Conservation (phyloP, 139 green algal genomes). For the Chlamydomonas sp. region DNA sequence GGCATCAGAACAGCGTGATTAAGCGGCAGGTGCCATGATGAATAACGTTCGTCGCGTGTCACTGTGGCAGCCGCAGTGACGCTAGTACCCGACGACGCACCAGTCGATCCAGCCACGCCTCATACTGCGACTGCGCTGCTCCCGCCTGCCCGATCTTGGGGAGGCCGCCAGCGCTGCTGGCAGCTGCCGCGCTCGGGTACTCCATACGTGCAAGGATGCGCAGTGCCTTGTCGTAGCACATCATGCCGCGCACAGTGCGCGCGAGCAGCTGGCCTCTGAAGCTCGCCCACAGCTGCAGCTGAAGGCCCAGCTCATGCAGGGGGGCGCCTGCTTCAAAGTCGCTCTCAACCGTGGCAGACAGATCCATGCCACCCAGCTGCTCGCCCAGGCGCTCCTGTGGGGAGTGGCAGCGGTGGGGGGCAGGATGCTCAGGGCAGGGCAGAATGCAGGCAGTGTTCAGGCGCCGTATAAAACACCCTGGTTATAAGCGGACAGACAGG, state of each 20-base stretch:
- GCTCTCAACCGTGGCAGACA: constrained; percentile 25
- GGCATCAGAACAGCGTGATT: too few relatives aligned
- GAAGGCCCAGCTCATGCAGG: constrained; percentile 20
- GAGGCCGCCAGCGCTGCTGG: background rate
- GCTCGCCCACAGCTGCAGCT: constrained; percentile 63
- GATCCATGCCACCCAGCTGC: constrained; percentile 14
- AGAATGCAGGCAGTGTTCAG: too few relatives aligned
- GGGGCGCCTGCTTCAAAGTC: constrained; percentile 24
- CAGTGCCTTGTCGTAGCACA: constrained; percentile 63
- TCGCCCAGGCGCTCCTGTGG: constrained; percentile 29
- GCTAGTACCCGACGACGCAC: too few relatives aligned
- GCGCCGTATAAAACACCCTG: too few relatives aligned
- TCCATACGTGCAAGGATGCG: constrained; percentile 29
- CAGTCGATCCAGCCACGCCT: background rate
- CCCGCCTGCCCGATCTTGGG: background rate
- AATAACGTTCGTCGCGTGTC: too few relatives aligned
- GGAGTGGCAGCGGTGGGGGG: too few relatives aligned
- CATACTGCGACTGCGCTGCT: background rate
- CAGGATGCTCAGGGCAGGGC: too few relatives aligned
- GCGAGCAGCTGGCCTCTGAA: constrained; percentile 61
- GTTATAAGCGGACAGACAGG: too few relatives aligned
- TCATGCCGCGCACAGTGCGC: constrained; percentile 57
- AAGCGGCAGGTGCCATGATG: too few relatives aligned
- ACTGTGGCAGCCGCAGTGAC: too few relatives aligned
- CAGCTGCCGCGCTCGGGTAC: constrained; percentile 18